Base-by-base conservation (phyloP, 495 filamentous ascomycete species). In the Jackrogersella multiformis region DNA sequence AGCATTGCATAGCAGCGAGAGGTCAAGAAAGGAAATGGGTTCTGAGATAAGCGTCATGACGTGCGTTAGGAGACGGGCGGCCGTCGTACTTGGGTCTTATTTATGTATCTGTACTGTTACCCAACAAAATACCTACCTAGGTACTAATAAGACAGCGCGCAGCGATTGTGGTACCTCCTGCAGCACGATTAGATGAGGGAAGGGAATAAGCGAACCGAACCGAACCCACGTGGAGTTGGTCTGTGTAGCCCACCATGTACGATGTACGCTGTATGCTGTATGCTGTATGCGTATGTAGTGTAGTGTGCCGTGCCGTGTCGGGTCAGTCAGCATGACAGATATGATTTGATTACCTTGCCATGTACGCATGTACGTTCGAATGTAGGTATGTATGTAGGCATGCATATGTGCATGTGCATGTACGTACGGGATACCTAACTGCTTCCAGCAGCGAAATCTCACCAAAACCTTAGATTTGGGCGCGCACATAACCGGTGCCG, bases 41-140 rank as follows among this genome's bases (percentile, higher is more conserved):
- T 65, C 51, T 70, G 67, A 70, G 56, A 65, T 70, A 70, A 70
- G 67, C 66, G 35, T 42, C 59, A 59, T 68, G 65, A 63, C 65
- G 59, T 68, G 65, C 65, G 46, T 68, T 51, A 30, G 46, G 28
- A 59, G 35, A 42, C 45, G 36, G 35, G 13, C 35, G 20, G 53
- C 13, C 1, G 18, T 55, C 23, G 56, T 66, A 32, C 26, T 45
- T 45, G 12, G n/a, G 9, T 57, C 52, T 49, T 64, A 48, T 48
- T 41, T 64, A 63, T 51, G 58, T 42, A 52, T 36, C 6, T 53
- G 45, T 49, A 64, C 53, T 35, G 55, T 39, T 65, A 65, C 62
- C 49, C 49, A 53, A 53, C 42, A 35, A 56, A 53, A 59, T n/a
- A n/a, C n/a, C 58, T 28, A 13, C 15, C 36, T n/a, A n/a, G n/a